Conservation (phyloP, 345 rosid genomes). For the Lepidium aucheri region DNA sequence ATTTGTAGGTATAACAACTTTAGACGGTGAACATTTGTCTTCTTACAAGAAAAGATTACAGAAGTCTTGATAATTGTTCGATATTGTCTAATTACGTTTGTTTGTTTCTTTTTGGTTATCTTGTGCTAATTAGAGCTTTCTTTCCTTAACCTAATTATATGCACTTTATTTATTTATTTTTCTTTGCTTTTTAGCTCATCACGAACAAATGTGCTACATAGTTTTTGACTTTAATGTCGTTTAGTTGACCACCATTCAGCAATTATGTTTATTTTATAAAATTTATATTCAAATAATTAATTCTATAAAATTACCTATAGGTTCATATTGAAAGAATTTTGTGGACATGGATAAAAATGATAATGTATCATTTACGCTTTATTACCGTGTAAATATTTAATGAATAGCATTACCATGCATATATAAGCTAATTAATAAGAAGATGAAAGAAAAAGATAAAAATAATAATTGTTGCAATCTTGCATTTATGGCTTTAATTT, state of each 20-base stretch:
- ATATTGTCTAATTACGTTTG: neutral
- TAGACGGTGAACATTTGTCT: neutral
- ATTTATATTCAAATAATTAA: neutral
- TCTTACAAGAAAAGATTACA: neutral
- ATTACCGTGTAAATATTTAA: neutral
- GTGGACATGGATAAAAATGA: neutral
- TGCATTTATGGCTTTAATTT: too few relatives aligned
- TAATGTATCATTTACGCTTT: neutral
- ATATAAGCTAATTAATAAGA: too few relatives aligned
- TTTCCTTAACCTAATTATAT: neutral
- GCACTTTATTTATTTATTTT: neutral
- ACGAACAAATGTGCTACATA: neutral
- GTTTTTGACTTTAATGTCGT: conserved; percentile 6
- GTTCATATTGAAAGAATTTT: neutral
- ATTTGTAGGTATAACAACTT: neutral
- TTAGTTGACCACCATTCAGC: neutral
- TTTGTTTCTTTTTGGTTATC: neutral
- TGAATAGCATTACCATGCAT: neutral
- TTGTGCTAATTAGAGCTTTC: neutral
- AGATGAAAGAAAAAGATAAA: too few relatives aligned
- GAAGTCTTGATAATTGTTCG: neutral
- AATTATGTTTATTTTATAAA: neutral
- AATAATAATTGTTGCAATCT: too few relatives aligned
- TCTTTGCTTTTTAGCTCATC: neutral
- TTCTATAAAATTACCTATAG: neutral